Conservation (phyloP, 2,329 filamentous ascomycete genomes). For the Fusarium euwallaceae region DNA sequence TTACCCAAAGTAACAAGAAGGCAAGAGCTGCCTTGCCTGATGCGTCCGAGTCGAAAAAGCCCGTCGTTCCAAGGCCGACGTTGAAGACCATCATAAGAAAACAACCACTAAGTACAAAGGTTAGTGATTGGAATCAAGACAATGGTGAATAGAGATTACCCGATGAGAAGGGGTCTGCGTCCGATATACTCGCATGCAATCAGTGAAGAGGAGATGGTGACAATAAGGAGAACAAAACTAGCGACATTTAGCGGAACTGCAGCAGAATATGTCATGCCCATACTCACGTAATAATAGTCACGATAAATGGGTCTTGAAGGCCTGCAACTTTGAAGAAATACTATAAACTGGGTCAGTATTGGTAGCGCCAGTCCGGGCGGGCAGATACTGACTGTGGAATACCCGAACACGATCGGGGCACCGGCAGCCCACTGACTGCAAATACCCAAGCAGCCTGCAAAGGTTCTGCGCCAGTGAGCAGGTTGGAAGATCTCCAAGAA, state of each 20-base stretch:
- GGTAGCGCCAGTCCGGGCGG: neutral
- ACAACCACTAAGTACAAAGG: neutral
- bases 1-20: slow-evolving; percentile 15
- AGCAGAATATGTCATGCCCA: too few relatives aligned
- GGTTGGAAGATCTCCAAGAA: slow-evolving; percentile 20
- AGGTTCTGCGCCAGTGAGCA: slow-evolving; percentile 21
- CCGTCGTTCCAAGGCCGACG: slow-evolving; percentile 3
- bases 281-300: slow-evolving; percentile 5
- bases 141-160: too few relatives aligned
- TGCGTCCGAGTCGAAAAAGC: slow-evolving; percentile 9
- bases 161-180: neutral
- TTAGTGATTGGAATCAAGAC: neutral
- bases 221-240: neutral
- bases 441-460: slow-evolving; percentile 27
- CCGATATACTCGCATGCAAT: neutral
- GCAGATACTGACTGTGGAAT: slow-evolving; percentile 6
- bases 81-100: slow-evolving; percentile 8
- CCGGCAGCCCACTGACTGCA: slow-evolving; percentile 25
- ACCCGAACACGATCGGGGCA: slow-evolving; percentile 20
- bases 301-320: neutral
- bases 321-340: slow-evolving; percentile 5
- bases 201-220: neutral
- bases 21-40: slow-evolving; percentile 12
- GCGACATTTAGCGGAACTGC: neutral
- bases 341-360: neutral